Base-by-base conservation (phyloP, 768 basidiomycete genomes). In the Serendipita sp. region DNA sequence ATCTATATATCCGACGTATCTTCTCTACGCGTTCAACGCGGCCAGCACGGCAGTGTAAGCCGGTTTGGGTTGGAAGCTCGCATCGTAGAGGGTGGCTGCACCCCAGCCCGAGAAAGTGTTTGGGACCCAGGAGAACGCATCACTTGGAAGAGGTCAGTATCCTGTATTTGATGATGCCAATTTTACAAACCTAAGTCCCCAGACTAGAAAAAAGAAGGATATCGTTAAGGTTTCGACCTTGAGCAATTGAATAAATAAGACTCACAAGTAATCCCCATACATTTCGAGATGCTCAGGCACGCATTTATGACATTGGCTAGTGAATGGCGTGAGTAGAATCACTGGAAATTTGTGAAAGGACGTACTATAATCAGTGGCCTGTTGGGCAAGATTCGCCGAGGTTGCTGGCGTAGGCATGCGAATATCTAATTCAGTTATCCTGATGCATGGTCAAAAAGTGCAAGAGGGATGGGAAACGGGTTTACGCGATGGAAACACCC, bases 201-300 rank as follows among this genome's bases (percentile, higher is more conserved):
- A 45, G 44, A 45, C 75, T 77, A 45, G 13, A 3, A 64, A 44
- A 23, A 33, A 5, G 3, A 23, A 23, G 23, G 23, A 23, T 23
- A 23, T 23, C 23, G 23, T 23, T 23, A 23, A 23, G 23, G 23
- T 23, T 23, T 23, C 23, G 43, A n/a, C 11, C 33, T 29, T 31
- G 50, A 40, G 15, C 10, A 1, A 23, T 43, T 36, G n/a, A 36
- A 40, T 27, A 29, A 55, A 8, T 15, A 11, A 11, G 8, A 68
- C 75, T 74, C 45, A 80, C 76, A 69, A 78, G 79, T 80, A 70
- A 81, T 78, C 15, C 75, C 73, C 23, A 78, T 73, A 68, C 79
- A 80, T 18, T 67, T 66, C 0, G 76, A 69, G 10, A 74, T 73
- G 31, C 70, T 70, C 48, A 79, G 67, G 69, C 79, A 81, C 5